phyloP scores from a whole-genome alignment of 169 alveolate species.

The Neospora caninum region DNA sequence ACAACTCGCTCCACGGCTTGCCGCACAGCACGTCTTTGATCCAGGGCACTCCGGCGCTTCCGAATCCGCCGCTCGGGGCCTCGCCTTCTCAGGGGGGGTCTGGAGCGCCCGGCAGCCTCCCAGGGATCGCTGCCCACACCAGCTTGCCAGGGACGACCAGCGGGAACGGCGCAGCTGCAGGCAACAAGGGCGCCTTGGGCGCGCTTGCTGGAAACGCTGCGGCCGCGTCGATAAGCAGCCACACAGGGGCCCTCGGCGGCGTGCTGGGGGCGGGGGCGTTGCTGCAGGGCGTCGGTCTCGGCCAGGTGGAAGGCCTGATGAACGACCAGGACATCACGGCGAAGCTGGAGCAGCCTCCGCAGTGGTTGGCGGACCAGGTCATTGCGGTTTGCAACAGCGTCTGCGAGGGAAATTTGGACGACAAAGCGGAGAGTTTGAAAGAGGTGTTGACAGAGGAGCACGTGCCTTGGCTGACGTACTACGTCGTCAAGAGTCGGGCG shows the following conservation, averaged over 20 bases:
- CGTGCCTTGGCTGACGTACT: slow-evolving; percentile 86
- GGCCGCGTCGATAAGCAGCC: neutral
- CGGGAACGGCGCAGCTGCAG: neutral
- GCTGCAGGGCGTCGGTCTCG: slow-evolving; percentile 78
- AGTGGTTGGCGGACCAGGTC: slow-evolving; percentile 55
- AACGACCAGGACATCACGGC: slow-evolving; percentile 69
- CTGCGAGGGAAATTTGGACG: slow-evolving; percentile 52
- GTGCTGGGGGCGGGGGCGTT: slow-evolving; percentile 56
- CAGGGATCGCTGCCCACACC: neutral
- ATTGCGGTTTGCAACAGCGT: slow-evolving; percentile 63
- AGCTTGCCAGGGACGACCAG: neutral
- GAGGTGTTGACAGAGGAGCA: slow-evolving; percentile 79
- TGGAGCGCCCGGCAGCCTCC: no score
- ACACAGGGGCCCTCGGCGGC: neutral
- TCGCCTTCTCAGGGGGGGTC: neutral
- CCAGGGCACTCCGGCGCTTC: neutral
- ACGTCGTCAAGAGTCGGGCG: slow-evolving; percentile 90
- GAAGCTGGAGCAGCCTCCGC: slow-evolving; percentile 64
- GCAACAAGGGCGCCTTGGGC: neutral
- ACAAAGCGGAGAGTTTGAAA: slow-evolving; percentile 59
- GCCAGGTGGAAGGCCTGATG: slow-evolving; percentile 73
- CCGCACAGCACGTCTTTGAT: neutral
- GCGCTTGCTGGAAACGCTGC: neutral
- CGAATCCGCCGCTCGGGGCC: neutral
- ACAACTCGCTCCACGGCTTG: neutral